phyloP scores from a whole-genome alignment of 768 basidiomycete genomes.

The Symmetrospora coprosmae region DNA sequence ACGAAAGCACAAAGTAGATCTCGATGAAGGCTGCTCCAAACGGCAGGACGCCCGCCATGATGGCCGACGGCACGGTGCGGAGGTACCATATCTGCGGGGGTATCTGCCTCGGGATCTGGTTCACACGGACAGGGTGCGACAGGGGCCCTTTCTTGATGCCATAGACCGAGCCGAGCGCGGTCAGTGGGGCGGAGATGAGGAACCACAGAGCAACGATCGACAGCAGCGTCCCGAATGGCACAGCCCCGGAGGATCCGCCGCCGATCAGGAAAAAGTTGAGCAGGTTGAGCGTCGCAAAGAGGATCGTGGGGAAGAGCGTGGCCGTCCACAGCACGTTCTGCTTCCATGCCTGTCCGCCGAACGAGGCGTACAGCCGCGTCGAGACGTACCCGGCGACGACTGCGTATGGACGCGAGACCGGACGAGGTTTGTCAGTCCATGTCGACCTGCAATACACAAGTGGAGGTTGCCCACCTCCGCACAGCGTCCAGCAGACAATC shows the following conservation, averaged over 20 bases:
- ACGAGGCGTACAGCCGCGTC: conserved; percentile 60
- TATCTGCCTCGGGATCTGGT: conserved; percentile 51
- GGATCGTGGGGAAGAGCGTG: conserved; percentile 64
- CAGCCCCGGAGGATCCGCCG: conserved; percentile 80
- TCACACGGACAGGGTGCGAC: conserved; percentile 71
- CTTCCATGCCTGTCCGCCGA: conserved; percentile 62
- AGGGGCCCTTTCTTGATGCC: conserved; percentile 75
- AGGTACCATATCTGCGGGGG: conserved; percentile 69
- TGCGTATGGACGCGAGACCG: not conserved
- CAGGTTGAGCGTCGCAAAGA: conserved; percentile 75
- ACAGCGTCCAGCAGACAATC: conserved; percentile 87
- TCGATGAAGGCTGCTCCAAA: conserved; percentile 78
- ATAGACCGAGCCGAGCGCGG: conserved; percentile 67
- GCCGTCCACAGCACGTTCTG: conserved; percentile 71
- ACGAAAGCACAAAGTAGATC: conserved; percentile 78
- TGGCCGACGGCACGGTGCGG: conserved; percentile 35
- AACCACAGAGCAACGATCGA: conserved; percentile 46
- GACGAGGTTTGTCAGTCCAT: conserved; percentile 1
- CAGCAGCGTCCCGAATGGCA: conserved; percentile 59
- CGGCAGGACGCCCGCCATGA: conserved; percentile 68
- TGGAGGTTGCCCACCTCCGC: conserved; percentile 44
- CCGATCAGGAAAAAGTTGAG: conserved; percentile 75
- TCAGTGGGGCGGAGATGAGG: conserved; percentile 80
- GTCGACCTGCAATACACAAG: not conserved
- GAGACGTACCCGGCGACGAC: conserved; percentile 83